phyloP scores from a whole-genome alignment of 768 basidiomycete species.

The Flagelloscypha sp. region DNA sequence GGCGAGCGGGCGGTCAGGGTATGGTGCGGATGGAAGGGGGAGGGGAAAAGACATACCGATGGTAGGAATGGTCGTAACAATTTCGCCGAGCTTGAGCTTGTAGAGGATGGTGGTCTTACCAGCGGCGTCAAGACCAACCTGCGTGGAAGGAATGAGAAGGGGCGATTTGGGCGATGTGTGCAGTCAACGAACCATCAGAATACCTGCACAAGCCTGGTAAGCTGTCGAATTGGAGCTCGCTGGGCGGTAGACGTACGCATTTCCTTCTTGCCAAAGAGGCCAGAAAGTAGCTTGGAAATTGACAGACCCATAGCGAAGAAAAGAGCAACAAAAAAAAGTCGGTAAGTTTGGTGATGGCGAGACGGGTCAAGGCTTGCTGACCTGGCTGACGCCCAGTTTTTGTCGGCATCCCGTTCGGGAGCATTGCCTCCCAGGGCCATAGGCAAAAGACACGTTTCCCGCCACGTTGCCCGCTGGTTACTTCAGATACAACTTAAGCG shows the following conservation, averaged over 20 bases:
- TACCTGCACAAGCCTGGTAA: constrained; percentile 50
- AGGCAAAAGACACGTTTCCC: too few relatives aligned
- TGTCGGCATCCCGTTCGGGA: too few relatives aligned
- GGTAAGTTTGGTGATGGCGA: constrained; percentile 20
- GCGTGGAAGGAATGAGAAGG: constrained; percentile 8
- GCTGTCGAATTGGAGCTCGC: constrained; percentile 20
- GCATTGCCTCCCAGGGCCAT: too few relatives aligned
- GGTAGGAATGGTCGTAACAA: constrained; percentile 99
- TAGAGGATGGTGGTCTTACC: constrained; percentile 98
- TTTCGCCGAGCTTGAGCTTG: constrained; percentile 99
- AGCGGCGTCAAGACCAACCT: constrained; percentile 99
- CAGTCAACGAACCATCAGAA: constrained; percentile 77
- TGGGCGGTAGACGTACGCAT: constrained; percentile 71
- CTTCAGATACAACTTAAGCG: too few relatives aligned
- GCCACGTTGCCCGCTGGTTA: too few relatives aligned
- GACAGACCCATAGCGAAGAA: constrained; percentile 64
- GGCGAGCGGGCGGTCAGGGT: constrained; percentile 14
- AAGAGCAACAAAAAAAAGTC: constrained; percentile 17
- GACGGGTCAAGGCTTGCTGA: constrained; percentile 7
- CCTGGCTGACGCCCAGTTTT: too few relatives aligned
- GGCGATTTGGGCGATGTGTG: constrained; percentile 11
- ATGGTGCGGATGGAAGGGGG: constrained; percentile 6
- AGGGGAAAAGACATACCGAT: constrained; percentile 63
- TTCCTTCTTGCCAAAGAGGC: constrained; percentile 97
- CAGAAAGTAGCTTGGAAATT: constrained; percentile 65